These are phyloP conservation scores for Trichoderma aggressivum DNA, from an alignment of 2,329 filamentous ascomycete genomes.

Conservation along the genomic window DNA sequence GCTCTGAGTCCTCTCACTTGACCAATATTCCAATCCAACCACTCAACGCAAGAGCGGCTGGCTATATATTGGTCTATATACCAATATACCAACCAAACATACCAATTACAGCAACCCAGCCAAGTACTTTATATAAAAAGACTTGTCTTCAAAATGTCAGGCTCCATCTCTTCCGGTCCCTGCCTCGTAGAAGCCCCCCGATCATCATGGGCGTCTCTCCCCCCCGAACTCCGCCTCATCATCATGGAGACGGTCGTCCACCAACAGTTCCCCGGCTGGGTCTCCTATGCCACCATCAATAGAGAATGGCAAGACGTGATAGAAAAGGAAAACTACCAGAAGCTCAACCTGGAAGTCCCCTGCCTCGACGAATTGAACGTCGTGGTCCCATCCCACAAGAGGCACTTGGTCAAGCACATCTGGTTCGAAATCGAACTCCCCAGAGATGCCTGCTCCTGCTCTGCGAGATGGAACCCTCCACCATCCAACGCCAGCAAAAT, in stretches of 20 bases:
- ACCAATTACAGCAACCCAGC: not conserved
- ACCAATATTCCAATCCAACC: no score
- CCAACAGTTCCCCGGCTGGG: slow-evolving; percentile 32
- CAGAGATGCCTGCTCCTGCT: slow-evolving; percentile 25
- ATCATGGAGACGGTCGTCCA: slow-evolving; percentile 29
- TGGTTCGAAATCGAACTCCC: slow-evolving; percentile 30
- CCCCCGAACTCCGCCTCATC: slow-evolving; percentile 32
- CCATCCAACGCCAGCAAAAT: slow-evolving; percentile 10
- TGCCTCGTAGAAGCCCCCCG: not conserved
- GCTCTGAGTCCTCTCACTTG: no score
- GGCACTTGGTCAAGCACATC: slow-evolving; percentile 29
- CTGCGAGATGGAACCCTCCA: slow-evolving; percentile 1
- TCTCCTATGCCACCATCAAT: slow-evolving; percentile 33
- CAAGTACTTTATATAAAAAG: not conserved
- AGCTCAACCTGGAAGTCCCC: slow-evolving; percentile 26
- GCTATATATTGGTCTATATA: no score
- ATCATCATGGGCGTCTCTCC: slow-evolving; percentile 23
- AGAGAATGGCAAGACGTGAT: slow-evolving; percentile 35
- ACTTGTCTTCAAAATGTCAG: not conserved
- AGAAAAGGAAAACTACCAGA: slow-evolving; percentile 30
- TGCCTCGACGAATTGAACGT: slow-evolving; percentile 26
- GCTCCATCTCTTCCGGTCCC: not conserved
- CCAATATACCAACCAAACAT: not conserved
- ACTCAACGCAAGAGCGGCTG: not conserved
- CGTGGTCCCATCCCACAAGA: slow-evolving; percentile 19